Conservation (phyloP, 192 early-diverging fungal species). For the Coemansia sp. region DNA sequence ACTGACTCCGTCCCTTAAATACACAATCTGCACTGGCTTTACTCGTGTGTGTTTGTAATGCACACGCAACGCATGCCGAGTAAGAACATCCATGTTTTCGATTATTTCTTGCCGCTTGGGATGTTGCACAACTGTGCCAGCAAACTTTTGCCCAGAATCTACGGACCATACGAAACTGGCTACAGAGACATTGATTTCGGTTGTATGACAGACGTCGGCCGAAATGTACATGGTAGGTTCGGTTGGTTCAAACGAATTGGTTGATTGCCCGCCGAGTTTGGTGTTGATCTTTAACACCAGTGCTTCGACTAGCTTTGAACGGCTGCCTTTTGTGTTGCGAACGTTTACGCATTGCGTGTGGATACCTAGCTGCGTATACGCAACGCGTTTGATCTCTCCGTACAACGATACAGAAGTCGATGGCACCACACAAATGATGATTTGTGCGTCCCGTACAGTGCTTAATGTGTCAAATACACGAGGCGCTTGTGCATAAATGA, state of each 20-base stretch:
- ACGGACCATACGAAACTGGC: conserved; percentile 49
- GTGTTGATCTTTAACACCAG: conserved; percentile 62
- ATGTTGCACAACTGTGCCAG: conserved; percentile 38
- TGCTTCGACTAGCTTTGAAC: conserved; percentile 22
- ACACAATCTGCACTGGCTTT: conserved; percentile 58
- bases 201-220: conserved; percentile 60
- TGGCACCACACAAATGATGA: conserved; percentile 37
- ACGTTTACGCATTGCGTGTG: conserved; percentile 54
- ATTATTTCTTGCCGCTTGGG: conserved; percentile 37
- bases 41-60: conserved; percentile 38
- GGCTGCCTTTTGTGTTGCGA: conserved; percentile 16
- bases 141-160: conserved; percentile 22
- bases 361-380: conserved; percentile 51
- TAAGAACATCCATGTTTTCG: conserved; percentile 34
- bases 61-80: conserved; percentile 39
- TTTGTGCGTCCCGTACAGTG: conserved; percentile 11
- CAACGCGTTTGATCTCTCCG: conserved; percentile 57
- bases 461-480: not conserved
- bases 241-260: conserved; percentile 10
- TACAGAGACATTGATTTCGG: conserved; percentile 48
- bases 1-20: conserved; percentile 60
- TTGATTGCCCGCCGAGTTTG: conserved; percentile 64
- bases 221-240: conserved; percentile 57
- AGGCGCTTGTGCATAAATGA: too few relatives aligned
- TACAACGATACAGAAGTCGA: conserved; percentile 25